phyloP scores from a whole-genome alignment of 208 protist genomes.

The Crithidia expoeki region DNA sequence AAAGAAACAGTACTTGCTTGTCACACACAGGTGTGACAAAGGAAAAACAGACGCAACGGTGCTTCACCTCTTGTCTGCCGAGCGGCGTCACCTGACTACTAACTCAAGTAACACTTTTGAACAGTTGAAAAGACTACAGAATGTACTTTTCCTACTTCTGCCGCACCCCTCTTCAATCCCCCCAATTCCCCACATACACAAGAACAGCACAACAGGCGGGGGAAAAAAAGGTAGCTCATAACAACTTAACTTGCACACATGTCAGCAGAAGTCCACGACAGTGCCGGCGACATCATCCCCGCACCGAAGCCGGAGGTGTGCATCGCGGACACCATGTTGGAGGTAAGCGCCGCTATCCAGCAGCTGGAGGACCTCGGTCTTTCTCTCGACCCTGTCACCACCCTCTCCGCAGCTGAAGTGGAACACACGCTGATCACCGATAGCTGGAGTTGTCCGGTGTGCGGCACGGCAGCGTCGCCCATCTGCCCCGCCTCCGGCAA shows the following conservation, averaged over 20 bases:
- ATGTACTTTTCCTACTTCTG: too few species aligned
- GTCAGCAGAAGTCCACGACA: not conserved
- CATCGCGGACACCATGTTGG: conserved; percentile 40
- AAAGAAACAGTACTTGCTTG: not conserved
- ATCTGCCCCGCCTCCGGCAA: conserved; percentile 59
- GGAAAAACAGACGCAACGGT: not conserved
- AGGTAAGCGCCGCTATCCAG: conserved; percentile 42
- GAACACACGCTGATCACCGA: conserved; percentile 83
- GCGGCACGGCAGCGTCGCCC: conserved; percentile 35
- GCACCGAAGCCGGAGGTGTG: conserved; percentile 8
- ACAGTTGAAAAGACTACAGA: too few species aligned
- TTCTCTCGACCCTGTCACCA: conserved; percentile 35
- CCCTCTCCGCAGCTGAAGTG: conserved; percentile 42
- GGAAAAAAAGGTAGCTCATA: not conserved
- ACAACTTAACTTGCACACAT: conserved; percentile 22
- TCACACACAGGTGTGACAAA: too few species aligned
- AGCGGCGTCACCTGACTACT: too few species aligned
- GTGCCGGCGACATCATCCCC: not conserved
- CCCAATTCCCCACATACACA: too few species aligned
- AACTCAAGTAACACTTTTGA: too few species aligned
- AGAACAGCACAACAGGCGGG: too few species aligned
- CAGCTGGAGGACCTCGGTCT: conserved; percentile 61
- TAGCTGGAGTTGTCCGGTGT: conserved; percentile 61
- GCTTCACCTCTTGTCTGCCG: too few species aligned
- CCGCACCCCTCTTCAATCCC: too few species aligned